phyloP scores from a whole-genome alignment of 1,284 basidiomycete genomes.

The Ceratobasidium sp. region DNA sequence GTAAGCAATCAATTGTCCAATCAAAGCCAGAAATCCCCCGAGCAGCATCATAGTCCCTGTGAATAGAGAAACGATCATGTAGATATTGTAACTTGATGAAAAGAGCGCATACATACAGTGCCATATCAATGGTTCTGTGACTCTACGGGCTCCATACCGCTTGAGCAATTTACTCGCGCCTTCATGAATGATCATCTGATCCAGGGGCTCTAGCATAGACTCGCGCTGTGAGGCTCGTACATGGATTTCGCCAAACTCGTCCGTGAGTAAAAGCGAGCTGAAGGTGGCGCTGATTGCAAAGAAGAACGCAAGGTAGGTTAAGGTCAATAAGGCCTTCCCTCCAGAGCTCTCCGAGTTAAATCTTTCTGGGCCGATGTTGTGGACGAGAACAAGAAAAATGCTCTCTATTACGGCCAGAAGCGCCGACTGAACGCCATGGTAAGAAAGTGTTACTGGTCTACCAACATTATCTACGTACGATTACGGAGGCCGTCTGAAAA shows the following conservation, averaged over 20 bases:
- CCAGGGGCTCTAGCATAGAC: slow-evolving; percentile 9
- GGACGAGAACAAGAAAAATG: not conserved
- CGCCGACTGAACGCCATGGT: not conserved
- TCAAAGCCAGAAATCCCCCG: not conserved
- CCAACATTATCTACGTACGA: slow-evolving; percentile 8
- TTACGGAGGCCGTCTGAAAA: slow-evolving; percentile 10
- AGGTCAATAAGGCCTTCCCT: slow-evolving; percentile 2
- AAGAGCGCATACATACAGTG: slow-evolving; percentile 13
- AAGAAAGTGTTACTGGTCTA: not conserved
- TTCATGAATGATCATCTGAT: slow-evolving; percentile 8
- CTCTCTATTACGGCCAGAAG: slow-evolving; percentile 1
- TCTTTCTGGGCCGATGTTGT: not conserved
- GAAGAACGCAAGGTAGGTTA: slow-evolving; percentile 21
- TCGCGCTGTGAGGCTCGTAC: slow-evolving; percentile 11
- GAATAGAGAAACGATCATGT: not conserved
- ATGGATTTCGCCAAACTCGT: slow-evolving; percentile 28
- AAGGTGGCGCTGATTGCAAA: slow-evolving; percentile 11
- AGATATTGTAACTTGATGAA: no score
- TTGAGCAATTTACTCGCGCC: slow-evolving; percentile 10
- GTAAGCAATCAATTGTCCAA: not conserved
- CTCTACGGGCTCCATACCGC: slow-evolving; percentile 8
- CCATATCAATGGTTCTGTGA: slow-evolving; percentile 17
- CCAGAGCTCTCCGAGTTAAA: not conserved
- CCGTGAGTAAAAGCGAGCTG: slow-evolving; percentile 25
- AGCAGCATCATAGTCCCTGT: slow-evolving; percentile 27